These are phyloP conservation scores for Tricholoma matsutake DNA, from an alignment of 768 basidiomycete genomes.

Conservation along the genomic window DNA sequence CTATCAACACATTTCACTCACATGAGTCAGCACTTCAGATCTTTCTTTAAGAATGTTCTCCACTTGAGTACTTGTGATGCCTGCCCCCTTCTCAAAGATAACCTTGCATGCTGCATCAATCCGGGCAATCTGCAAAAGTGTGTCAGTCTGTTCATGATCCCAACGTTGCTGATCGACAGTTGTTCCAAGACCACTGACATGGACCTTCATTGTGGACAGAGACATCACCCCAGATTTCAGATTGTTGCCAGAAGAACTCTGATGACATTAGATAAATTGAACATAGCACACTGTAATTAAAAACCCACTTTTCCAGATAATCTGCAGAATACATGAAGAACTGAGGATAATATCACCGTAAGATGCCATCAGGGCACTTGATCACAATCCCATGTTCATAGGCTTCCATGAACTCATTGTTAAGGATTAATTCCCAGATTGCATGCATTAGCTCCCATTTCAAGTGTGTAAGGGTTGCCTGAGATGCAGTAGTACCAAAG, in stretches of 20 bases:
- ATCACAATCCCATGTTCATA: slow-evolving; percentile 23
- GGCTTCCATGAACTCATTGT: slow-evolving; percentile 23
- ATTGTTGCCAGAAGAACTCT: slow-evolving; percentile 22
- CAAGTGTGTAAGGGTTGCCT: no score
- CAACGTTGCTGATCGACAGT: slow-evolving; percentile 1
- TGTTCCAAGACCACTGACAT: slow-evolving; percentile 12
- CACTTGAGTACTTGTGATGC: slow-evolving; percentile 23
- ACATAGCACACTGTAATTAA: not conserved
- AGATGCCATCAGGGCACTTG: slow-evolving; percentile 18
- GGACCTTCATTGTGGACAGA: slow-evolving; percentile 16
- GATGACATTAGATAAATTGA: not conserved
- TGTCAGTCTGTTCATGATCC: slow-evolving; percentile 7
- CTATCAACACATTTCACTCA: slow-evolving; percentile 10
- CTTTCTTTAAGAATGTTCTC: slow-evolving; percentile 22
- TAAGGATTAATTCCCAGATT: slow-evolving; percentile 22
- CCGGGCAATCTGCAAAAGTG: not conserved
- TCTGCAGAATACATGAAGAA: slow-evolving; percentile 29
- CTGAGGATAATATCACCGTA: slow-evolving; percentile 23
- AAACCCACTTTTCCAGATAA: slow-evolving; percentile 29
- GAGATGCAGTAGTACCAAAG: not conserved
- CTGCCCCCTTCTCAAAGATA: slow-evolving; percentile 24
- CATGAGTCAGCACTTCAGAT: slow-evolving; percentile 29
- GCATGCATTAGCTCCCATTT: slow-evolving; percentile 26
- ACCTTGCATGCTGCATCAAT: slow-evolving; percentile 17
- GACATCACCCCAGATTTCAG: slow-evolving; percentile 15